Conservation (phyloP, 805 yeast genomes). For the Hanseniaspora lindneri region DNA sequence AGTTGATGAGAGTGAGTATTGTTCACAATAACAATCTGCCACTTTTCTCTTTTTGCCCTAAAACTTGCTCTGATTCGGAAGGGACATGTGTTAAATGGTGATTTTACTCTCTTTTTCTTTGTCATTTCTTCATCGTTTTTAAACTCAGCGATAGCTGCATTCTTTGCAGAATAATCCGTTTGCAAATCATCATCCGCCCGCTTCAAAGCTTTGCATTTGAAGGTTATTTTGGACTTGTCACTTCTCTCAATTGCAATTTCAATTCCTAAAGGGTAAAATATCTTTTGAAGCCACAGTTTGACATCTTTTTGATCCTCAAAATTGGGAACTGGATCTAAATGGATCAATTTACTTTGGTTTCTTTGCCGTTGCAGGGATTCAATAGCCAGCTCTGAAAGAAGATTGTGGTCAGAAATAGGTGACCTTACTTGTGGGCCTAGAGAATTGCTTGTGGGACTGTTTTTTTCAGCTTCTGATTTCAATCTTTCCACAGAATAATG, state of each 20-base stretch:
- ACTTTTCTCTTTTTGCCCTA: constrained; percentile 38
- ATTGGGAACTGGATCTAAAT: constrained; percentile 30
- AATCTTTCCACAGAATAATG: neutral
- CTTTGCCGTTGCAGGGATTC: constrained; percentile 20
- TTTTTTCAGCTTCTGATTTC: neutral
- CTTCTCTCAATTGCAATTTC: constrained; percentile 51
- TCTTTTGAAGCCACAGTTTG: constrained; percentile 50
- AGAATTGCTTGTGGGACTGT: constrained; percentile 12
- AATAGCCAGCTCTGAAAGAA: constrained; percentile 19
- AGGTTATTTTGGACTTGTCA: constrained; percentile 48
- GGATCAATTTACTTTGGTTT: constrained; percentile 29
- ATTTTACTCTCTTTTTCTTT: constrained; percentile 24
- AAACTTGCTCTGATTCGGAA: constrained; percentile 55
- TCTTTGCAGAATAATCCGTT: constrained; percentile 11
- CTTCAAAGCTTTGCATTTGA: constrained; percentile 43
- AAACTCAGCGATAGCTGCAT: neutral
- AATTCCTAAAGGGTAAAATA: constrained; percentile 39
- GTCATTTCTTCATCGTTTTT: neutral
- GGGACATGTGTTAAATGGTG: constrained; percentile 40
- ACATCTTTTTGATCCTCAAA: constrained; percentile 38
- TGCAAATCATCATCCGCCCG: constrained; percentile 5
- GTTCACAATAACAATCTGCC: constrained; percentile 52
- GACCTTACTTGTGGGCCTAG: constrained; percentile 9
- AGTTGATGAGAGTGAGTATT: constrained; percentile 48
- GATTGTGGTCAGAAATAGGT: constrained; percentile 15